phyloP scores from a whole-genome alignment of 176 grass and related monocot genomes.

The Eragrostis nindensis region DNA sequence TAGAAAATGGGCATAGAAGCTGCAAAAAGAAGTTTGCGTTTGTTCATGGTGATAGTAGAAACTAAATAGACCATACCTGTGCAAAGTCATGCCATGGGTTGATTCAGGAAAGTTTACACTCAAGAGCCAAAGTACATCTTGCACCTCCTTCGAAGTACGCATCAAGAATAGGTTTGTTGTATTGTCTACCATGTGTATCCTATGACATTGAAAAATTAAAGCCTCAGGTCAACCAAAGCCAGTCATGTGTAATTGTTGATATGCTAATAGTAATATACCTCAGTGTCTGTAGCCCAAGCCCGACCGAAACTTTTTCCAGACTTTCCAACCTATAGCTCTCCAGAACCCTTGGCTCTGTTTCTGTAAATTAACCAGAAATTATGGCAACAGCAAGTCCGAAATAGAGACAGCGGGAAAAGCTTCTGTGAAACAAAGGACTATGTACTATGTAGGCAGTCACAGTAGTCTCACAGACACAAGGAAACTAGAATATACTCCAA shows the following conservation, averaged over 20 bases:
- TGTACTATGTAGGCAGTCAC: slow-evolving; percentile 15
- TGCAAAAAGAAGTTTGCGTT: slow-evolving; percentile 1
- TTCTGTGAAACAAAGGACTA: slow-evolving; percentile 5
- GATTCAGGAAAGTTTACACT: slow-evolving; percentile 47
- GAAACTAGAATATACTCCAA: slow-evolving; percentile 14
- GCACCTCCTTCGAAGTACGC: slow-evolving; percentile 62
- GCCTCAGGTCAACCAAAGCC: slow-evolving; percentile 23
- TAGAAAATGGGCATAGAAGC: slow-evolving; percentile 32
- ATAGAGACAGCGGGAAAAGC: slow-evolving; percentile 29
- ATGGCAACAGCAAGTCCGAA: background rate
- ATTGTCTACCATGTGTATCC: slow-evolving; percentile 68
- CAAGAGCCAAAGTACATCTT: slow-evolving; percentile 76
- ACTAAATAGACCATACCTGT: slow-evolving; percentile 63
- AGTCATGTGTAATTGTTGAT: background rate
- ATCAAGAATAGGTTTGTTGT: slow-evolving; percentile 77
- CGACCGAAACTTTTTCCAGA: slow-evolving; percentile 66
- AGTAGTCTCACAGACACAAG: slow-evolving; percentile 13
- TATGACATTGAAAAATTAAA: slow-evolving; percentile 52
- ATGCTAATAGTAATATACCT: slow-evolving; percentile 67
- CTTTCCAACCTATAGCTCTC: slow-evolving; percentile 72
- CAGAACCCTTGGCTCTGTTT: slow-evolving; percentile 58
- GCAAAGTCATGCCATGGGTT: slow-evolving; percentile 50
- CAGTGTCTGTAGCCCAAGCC: slow-evolving; percentile 82
- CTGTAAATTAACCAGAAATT: slow-evolving; percentile 61
- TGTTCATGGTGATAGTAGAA: slow-evolving; percentile 19